Conservation (phyloP, 371 early-diverging fungal genomes). For the Capniomyces stellatus region DNA sequence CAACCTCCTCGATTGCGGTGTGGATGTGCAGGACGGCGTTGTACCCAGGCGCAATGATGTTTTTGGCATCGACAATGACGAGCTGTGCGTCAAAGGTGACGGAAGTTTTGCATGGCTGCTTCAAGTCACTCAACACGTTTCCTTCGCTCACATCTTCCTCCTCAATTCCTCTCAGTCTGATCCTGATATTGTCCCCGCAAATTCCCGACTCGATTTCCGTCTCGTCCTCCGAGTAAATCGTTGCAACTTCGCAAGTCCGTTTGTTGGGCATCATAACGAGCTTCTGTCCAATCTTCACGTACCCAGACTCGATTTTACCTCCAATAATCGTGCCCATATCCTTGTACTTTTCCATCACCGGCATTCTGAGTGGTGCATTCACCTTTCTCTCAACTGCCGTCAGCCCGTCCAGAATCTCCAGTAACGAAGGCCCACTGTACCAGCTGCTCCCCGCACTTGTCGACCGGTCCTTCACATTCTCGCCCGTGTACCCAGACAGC, state of each 20-base stretch:
- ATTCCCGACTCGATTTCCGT: conserved; percentile 56
- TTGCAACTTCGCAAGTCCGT: conserved; percentile 46
- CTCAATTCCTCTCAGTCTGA: conserved; percentile 79
- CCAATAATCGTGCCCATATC: conserved; percentile 92
- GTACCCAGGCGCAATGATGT: conserved; percentile 89
- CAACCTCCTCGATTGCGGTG: conserved; percentile 72
- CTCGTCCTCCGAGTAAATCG: conserved; percentile 67
- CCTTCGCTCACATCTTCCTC: conserved; percentile 83
- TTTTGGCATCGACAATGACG: conserved; percentile 78
- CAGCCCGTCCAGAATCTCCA: conserved; percentile 70
- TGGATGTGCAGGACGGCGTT: conserved; percentile 83
- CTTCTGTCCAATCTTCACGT: conserved; percentile 61
- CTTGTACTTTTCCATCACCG: conserved; percentile 85
- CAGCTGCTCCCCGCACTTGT: conserved; percentile 41
- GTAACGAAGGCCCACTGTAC: conserved; percentile 84
- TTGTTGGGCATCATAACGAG: conserved; percentile 86
- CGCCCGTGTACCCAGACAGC: conserved; percentile 90
- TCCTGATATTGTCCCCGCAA: conserved; percentile 84
- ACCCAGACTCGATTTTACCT: conserved; percentile 92
- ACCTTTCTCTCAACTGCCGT: conserved; percentile 64
- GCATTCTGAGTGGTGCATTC: conserved; percentile 77
- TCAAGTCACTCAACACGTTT: conserved; percentile 63
- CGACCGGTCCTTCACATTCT: conserved; percentile 78
- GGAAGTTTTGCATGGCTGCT: conserved; percentile 57
- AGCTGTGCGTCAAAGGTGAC: conserved; percentile 72